phyloP scores from a whole-genome alignment of 225 moss, liverwort and hornwort genomes.

The Thuidium tamariscinum region DNA sequence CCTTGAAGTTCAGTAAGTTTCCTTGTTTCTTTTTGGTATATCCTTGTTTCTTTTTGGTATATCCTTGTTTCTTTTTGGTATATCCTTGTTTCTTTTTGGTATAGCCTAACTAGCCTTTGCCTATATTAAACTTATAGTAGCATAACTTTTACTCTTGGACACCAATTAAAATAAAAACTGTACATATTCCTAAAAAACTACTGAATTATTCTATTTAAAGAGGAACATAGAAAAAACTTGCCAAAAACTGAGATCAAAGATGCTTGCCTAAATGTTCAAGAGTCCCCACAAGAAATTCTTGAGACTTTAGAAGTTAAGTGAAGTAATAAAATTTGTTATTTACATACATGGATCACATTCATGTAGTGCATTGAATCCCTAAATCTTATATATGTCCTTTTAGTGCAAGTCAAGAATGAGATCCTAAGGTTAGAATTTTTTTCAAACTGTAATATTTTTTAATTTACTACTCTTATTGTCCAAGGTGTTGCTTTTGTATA shows the following conservation, averaged over 20 bases:
- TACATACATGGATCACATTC: not conserved
- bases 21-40: not conserved
- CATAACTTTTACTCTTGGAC: accelerated
- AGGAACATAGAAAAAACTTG: not conserved
- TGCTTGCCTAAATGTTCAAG: not conserved
- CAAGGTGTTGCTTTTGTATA: not conserved
- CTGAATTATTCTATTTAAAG: no score
- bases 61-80: no score
- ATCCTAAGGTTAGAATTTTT: not conserved
- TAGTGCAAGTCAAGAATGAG: not conserved
- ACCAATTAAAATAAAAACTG: not conserved
- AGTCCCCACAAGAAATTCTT: no score
- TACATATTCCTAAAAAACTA: not conserved
- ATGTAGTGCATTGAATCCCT: not conserved
- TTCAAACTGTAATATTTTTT: not conserved
- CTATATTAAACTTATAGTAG: no score
- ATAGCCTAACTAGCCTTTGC: accelerated
- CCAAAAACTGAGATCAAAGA: not conserved
- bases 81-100: no score
- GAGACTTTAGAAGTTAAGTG: no score
- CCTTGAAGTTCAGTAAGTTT: no score
- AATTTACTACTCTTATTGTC: not conserved
- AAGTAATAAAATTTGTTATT: not conserved
- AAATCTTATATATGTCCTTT: not conserved
- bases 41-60: no score